Evolutionary conservation across 2,329 filamentous ascomycete genomes (phyloP), one percentile per base, ranked within the genome.

Genomic region (Aspergillus tanneri): DNA sequence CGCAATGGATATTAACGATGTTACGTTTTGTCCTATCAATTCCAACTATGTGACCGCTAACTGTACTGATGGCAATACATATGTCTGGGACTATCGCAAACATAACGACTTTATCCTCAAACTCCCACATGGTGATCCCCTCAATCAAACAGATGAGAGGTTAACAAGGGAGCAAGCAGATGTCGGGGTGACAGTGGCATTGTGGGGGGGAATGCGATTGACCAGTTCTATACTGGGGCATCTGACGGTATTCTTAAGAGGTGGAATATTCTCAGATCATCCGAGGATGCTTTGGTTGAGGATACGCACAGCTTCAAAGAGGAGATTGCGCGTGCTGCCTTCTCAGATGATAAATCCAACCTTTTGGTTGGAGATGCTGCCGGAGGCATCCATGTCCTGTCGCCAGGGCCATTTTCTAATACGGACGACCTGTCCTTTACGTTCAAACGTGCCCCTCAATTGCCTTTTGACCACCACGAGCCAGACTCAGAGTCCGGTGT

Each of bases 1-100:
- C 19, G 81, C 82, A 0, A 58, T 75, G 6, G 82, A 85, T 60
- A 82, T 85, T 55, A 85, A 84, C 47, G 80, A 84, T 48, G 69
- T 84, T 1, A 68, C 77, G 0, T 79, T 77, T 55, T 79, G 75
- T 48, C 72, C 71, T 1, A 48, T 58, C 34, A 60, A 71, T 38
- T 47, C 77, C 1, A 72, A 75, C 28, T 70, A 82, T 46, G 67
- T 84, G 10, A 78, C 80, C 6, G 80, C 79, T 10, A 80, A 81
- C 9, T 83, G 81, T 52, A 85, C 82, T 0, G 74, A 83, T 61
- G 80, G 81, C 2, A 70, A 70, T 23, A 78, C 79, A 0, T 84
- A 84, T 61, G 69, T 85, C 4, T 85, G 81, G 81, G 82, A 85
- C 59, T 62, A 71, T 22, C 77, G 82, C 1, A 66, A 66, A 11